Conservation (phyloP, 257 asterid genomes). For the Solanum ahanhuiri region DNA sequence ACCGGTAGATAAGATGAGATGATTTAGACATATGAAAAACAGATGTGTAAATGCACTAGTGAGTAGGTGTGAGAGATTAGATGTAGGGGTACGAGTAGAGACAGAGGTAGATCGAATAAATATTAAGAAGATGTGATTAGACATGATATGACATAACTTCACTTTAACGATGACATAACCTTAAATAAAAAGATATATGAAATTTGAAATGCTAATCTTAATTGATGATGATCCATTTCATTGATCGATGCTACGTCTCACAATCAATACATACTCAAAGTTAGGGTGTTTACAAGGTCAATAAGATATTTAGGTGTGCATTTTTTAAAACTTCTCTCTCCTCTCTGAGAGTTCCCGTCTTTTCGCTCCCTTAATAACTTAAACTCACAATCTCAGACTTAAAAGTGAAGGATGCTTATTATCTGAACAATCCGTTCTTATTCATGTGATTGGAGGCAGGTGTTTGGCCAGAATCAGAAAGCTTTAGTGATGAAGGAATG, state of each 20-base stretch:
- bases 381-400: neutral
- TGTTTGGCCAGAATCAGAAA: constrained; percentile 84
- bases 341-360: neutral
- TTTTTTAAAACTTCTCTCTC: neutral
- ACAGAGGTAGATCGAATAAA: neutral
- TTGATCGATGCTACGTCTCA: neutral
- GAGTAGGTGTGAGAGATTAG: neutral
- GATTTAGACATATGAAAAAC: neutral
- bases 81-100: neutral
- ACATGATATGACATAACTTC: neutral
- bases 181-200: neutral
- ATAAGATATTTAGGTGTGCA: neutral
- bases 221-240: neutral
- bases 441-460: constrained; percentile 26
- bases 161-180: neutral
- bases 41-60: neutral
- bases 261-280: neutral
- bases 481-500: constrained; percentile 57
- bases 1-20: neutral
- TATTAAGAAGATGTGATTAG: neutral
- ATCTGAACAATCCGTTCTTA: neutral
- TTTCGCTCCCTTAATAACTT: neutral
- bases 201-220: neutral
- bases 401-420: neutral
- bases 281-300: neutral